phyloP scores from a whole-genome alignment of 169 alveolate genomes.

The Fabrea salina region DNA sequence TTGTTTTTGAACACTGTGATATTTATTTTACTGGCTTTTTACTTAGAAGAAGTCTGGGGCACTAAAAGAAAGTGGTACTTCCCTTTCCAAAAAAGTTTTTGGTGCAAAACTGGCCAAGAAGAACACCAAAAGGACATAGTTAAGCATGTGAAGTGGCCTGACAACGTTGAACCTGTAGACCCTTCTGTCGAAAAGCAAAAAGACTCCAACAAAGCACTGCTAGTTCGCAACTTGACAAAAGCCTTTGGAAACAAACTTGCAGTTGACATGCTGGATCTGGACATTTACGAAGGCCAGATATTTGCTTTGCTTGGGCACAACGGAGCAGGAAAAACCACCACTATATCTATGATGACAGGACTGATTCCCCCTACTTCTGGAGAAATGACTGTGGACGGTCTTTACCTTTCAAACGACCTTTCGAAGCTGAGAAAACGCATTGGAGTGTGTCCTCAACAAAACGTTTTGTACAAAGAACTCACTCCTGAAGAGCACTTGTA shows the following conservation, averaged over 20 bases:
- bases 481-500: constrained; percentile 80
- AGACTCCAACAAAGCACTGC: constrained; percentile 45
- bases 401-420: background rate
- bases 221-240: constrained; percentile 45
- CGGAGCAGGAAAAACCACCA: constrained; percentile 80
- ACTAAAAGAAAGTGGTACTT: constrained; percentile 35
- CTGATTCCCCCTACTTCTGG: constrained; percentile 63
- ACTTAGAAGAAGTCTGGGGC: constrained; percentile 37
- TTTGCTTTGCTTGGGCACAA: constrained; percentile 69
- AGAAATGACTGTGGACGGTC: background rate
- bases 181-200: constrained; percentile 33
- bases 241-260: constrained; percentile 57
- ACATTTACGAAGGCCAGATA: constrained; percentile 53
- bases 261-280: constrained; percentile 50
- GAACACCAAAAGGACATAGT: background rate
- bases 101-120: constrained; percentile 13
- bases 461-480: constrained; percentile 73
- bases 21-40: constrained; percentile 29
- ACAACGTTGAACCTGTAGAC: constrained; percentile 16
- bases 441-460: constrained; percentile 87
- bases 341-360: constrained; percentile 72
- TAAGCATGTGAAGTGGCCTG: constrained; percentile 1
- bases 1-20: constrained; percentile 29
- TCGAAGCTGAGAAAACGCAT: constrained; percentile 54
- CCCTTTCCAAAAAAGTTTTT: constrained; percentile 21